phyloP scores from a whole-genome alignment of 73 alveolate species.

The Paramecium sexaurelia region DNA sequence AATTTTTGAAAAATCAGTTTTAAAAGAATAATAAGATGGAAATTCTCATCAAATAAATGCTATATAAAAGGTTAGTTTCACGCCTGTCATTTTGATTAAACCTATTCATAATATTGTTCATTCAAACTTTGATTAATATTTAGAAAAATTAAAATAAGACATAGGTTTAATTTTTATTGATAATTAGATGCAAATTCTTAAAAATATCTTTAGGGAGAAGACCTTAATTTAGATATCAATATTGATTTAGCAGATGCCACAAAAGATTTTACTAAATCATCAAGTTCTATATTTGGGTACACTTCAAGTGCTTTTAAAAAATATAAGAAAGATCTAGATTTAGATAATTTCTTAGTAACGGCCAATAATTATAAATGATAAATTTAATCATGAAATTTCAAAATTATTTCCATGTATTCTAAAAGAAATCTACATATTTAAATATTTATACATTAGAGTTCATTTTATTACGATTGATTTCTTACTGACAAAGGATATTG shows the following conservation, averaged over 20 bases:
- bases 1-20: neutral
- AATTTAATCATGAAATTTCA: neutral
- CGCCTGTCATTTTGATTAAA: neutral
- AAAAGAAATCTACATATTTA: neutral
- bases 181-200: conserved; percentile 41
- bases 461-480: neutral
- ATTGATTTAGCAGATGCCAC: neutral
- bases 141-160: neutral
- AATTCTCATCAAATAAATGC: neutral
- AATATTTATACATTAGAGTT: neutral
- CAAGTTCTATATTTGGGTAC: neutral
- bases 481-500: neutral
- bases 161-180: neutral
- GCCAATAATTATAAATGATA: conserved; percentile 4
- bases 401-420: neutral
- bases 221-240: neutral
- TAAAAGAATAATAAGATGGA: neutral
- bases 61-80: neutral
- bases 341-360: neutral
- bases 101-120: neutral
- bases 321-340: neutral
- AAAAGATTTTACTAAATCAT: conserved; percentile 8
- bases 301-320: conserved; percentile 2
- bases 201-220: neutral
- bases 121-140: neutral